Evolutionary conservation across 129 eudicot genomes (phyloP).

Genomic region (Lonicera japonica): DNA sequence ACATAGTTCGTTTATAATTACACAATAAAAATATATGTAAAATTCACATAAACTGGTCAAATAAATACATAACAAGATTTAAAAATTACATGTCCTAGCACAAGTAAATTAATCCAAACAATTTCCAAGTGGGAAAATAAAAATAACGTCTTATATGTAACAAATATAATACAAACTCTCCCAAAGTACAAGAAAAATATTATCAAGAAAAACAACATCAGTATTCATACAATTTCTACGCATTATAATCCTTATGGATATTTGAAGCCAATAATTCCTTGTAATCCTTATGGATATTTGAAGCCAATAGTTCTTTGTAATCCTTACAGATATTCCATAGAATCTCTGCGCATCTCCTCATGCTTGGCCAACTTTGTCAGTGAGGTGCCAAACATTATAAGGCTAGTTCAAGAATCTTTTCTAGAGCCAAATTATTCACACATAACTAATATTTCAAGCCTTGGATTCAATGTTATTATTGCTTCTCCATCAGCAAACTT

Average conservation of each 20-base stretch:
- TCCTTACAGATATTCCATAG: slow-evolving; percentile 88
- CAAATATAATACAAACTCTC: too few relatives aligned
- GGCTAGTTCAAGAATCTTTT: slow-evolving; percentile 69
- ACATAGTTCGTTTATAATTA: too few relatives aligned
- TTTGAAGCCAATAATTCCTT: too few relatives aligned
- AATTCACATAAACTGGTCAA: too few relatives aligned
- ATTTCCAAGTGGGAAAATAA: not conserved
- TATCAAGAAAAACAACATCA: not conserved
- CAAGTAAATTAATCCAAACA: not conserved
- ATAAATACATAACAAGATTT: too few relatives aligned
- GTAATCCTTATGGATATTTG: slow-evolving; percentile 14
- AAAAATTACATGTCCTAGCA: too few relatives aligned
- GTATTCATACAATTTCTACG: not conserved
- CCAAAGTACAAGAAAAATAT: not conserved
- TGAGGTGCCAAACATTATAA: slow-evolving; percentile 65
- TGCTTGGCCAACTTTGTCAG: slow-evolving; percentile 55
- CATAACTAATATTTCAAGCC: slow-evolving; percentile 50
- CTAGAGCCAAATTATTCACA: slow-evolving; percentile 43
- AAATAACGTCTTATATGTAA: not conserved
- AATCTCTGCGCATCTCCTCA: slow-evolving; percentile 81
- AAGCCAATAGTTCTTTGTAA: slow-evolving; percentile 41
- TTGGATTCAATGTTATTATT: slow-evolving; percentile 56
- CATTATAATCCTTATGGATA: too few relatives aligned
- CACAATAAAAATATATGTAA: too few relatives aligned
- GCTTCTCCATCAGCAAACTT: slow-evolving; percentile 56